Base-by-base conservation (phyloP, 805 yeast species). In the Pichia nanzhaoensis region DNA sequence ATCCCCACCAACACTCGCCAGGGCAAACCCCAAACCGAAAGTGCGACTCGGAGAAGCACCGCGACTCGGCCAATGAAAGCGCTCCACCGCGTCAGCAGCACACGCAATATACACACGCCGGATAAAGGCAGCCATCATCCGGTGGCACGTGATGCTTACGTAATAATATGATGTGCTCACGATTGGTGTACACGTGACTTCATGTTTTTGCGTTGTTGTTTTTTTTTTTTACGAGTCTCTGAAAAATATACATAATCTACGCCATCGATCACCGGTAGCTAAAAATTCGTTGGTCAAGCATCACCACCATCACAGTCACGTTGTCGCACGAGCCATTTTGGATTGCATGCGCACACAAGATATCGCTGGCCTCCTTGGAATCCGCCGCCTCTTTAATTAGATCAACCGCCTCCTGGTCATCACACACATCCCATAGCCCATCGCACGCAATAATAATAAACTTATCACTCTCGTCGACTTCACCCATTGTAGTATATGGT, bases 361-460 rank as follows among this genome's bases (percentile, higher is more conserved):
- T 69, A 47, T 76, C 73, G 14, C 95, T 82, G 1, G 93, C 95
- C 38, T 65, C 64, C 37, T 78, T 73, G 1, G 93, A 82, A 54
- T 82, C 79, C 8, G 56, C 45, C 12, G 76, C 66, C 34, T 73
- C 71, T 39, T 71, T 68, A 4, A 87, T 82, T 53, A 82, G 62
- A 45, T 82, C 82, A 46, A 93, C 85, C 0, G 98, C 98, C 45
- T 77, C 76, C 51, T 78, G 84, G 60, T 93, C 99, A 8, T 80
- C 72, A 42, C 90, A 74, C 4, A 91, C 97, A 62, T 91, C 99
- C 98, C 98, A 91, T 10, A 91, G 67, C 0, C 99, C 99, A 64
- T 91, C 99, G 63, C 98, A 93, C 0, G 97, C 98, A 48, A 91
- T 67, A 41, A 91, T 89, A 57, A 91, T 63, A 58, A 86, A 87